phyloP scores from a whole-genome alignment of 1,284 basidiomycete genomes.

The Rhodotorula sp. region DNA sequence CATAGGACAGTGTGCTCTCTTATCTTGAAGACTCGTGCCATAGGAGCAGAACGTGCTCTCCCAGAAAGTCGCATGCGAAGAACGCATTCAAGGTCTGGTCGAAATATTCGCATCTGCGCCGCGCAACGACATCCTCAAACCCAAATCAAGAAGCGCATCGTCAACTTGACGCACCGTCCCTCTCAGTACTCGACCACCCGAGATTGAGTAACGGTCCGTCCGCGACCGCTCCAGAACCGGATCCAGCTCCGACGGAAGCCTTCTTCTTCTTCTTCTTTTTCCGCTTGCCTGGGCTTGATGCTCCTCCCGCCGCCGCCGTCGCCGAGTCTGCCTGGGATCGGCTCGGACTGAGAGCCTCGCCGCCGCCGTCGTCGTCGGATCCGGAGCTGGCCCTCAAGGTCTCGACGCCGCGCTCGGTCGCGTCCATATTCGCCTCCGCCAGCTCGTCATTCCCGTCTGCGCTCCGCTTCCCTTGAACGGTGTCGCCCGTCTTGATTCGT shows the following conservation, averaged over 20 bases:
- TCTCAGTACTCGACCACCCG: not conserved
- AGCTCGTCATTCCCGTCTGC: not conserved
- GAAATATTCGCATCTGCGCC: no score
- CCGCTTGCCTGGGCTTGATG: conserved; percentile 9
- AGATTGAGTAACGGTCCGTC: conserved; percentile 12
- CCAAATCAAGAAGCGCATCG: no score
- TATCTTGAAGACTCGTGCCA: no score
- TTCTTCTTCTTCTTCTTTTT: conserved; percentile 21
- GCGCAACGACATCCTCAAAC: no score
- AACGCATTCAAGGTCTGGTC: no score
- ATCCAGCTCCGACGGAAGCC: not conserved
- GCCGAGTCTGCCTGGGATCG: not conserved
- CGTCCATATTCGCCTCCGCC: not conserved
- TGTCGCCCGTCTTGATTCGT: not conserved
- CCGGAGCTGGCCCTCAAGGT: no score
- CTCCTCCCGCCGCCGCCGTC: not conserved
- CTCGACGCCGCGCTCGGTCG: no score
- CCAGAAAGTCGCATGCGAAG: no score
- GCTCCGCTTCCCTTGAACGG: not conserved
- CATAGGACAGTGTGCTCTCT: no score
- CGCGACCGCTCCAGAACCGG: not conserved
- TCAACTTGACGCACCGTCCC: no score
- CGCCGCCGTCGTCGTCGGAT: not conserved
- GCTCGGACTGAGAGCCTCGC: not conserved
- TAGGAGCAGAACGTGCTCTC: no score